Evolutionary conservation across 768 basidiomycete species (phyloP).

Genomic region (Amanita thiersii): DNA sequence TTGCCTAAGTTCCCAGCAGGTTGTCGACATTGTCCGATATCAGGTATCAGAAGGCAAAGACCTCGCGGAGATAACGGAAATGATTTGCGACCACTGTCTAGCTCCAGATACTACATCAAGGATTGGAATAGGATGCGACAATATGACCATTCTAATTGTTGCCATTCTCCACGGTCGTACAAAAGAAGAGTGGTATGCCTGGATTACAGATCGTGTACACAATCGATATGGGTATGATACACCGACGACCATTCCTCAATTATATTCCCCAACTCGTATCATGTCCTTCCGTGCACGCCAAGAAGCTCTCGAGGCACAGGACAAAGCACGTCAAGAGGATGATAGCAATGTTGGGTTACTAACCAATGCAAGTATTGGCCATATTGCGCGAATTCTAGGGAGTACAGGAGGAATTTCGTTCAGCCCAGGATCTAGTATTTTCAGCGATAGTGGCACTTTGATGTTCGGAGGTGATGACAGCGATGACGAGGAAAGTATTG

Average conservation of each 20-base stretch:
- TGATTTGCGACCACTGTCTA: constrained; percentile 87
- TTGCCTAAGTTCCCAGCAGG: constrained; percentile 89
- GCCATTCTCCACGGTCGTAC: constrained; percentile 82
- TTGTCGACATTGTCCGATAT: constrained; percentile 80
- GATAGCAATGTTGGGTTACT: constrained; percentile 18
- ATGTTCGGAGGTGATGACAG: constrained; percentile 65
- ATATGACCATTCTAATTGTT: constrained; percentile 94
- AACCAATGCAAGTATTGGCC: constrained; percentile 30
- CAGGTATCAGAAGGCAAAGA: constrained; percentile 73
- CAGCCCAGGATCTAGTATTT: constrained; percentile 43
- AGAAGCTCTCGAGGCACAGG: constrained; percentile 45
- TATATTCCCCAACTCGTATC: constrained; percentile 62
- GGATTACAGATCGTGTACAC: constrained; percentile 81
- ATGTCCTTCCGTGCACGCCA: constrained; percentile 53
- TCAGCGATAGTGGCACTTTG: constrained; percentile 38
- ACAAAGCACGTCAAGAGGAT: constrained; percentile 24
- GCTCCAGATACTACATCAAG: constrained; percentile 90
- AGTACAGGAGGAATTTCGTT: constrained; percentile 60
- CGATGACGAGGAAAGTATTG: constrained; percentile 53
- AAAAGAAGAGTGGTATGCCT: constrained; percentile 87
- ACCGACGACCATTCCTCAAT: constrained; percentile 64
- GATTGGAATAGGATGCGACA: constrained; percentile 94
- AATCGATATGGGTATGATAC: constrained; percentile 70
- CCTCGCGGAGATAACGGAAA: constrained; percentile 78
- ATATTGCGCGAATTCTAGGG: constrained; percentile 49